Evolutionary conservation across 352 stramenopile species (phyloP), one percentile per base, ranked within the genome.

Genomic region (Phytophthora cactorum): DNA sequence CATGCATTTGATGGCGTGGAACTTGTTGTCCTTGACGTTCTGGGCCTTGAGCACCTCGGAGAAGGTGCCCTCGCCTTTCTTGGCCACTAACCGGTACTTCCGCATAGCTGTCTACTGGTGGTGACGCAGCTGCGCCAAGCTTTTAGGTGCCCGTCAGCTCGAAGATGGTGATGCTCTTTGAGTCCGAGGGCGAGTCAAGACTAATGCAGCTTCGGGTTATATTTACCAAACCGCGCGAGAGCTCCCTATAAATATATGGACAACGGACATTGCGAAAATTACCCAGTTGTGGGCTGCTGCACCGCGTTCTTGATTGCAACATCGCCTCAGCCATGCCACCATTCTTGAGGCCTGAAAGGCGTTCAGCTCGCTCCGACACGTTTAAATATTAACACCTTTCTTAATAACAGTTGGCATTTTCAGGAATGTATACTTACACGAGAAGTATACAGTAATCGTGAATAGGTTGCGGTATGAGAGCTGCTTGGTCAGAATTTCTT

Each of bases 1-100:
- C 96, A 99, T 99, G 75, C 96, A 98, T 68, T 99, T 99, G 72
- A 99, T 98, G n/a, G 96, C 96, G 61, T 98, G 88, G 68, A 98
- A 97, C 74, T 96, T 96, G 59, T 84, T 95, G 66, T 98, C 92
- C 59, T 98, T 98, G 29, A 98, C 88, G 47, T 98, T 98, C 52
- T 97, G 88, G 17, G 90, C 90, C 74, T 96, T 97, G 52, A 96
- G 77, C 57, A 98, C 95, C 56, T 98, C 94, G 45, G 91, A 97
- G 79, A 99, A 99, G 8, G 96, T 98, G 45, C 96, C 97, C 75
- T 99, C 94, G 22, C 97, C 97, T 61, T 98, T 98, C 67, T 98
- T 98, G 32, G 96, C 89, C 52, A 98, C 86, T 52, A 99, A 68
- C 14, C 90, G 72, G 76, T 99, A 99, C 79, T 98, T 98, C 58